phyloP scores from a whole-genome alignment of 345 rosid species.

The Draba incana region DNA sequence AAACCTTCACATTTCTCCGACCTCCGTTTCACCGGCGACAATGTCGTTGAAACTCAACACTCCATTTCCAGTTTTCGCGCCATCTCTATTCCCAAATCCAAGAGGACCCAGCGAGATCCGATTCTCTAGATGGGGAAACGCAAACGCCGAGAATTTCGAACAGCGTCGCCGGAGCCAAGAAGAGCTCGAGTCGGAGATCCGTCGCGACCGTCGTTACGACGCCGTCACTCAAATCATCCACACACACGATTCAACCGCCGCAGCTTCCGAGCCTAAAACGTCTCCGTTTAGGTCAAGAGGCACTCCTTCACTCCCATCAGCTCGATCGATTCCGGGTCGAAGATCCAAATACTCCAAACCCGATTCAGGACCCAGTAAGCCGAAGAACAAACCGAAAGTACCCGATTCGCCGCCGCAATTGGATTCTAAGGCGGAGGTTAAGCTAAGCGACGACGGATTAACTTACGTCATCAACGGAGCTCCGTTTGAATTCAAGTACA shows the following conservation, averaged over 20 bases:
- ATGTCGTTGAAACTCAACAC: constrained; percentile 72
- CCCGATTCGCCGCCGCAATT: constrained; percentile 39
- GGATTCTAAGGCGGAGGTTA: constrained; percentile 48
- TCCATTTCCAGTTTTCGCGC: constrained; percentile 68
- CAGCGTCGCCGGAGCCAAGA: constrained; percentile 60
- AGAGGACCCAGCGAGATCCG: constrained; percentile 54
- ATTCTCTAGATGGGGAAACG: constrained; percentile 83
- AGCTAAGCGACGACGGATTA: constrained; percentile 66
- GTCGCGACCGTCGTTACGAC: constrained; percentile 69
- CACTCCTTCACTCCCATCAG: constrained; percentile 76
- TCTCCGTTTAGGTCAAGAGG: constrained; percentile 62
- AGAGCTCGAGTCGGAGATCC: constrained; percentile 73
- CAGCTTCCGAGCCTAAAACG: constrained; percentile 37
- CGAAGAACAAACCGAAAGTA: constrained; percentile 42
- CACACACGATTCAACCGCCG: constrained; percentile 32
- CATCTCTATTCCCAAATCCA: constrained; percentile 38
- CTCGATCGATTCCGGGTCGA: constrained; percentile 74
- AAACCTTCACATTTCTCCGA: constrained; percentile 29
- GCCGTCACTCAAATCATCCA: constrained; percentile 55
- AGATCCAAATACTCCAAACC: constrained; percentile 82
- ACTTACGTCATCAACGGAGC: constrained; percentile 81
- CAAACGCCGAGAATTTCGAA: constrained; percentile 67
- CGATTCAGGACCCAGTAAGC: constrained; percentile 42
- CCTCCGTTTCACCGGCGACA: constrained; percentile 34
- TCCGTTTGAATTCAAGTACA: constrained; percentile 93